Evolutionary conservation across 805 yeast genomes (phyloP).

Genomic region (Starmera caribaea): DNA sequence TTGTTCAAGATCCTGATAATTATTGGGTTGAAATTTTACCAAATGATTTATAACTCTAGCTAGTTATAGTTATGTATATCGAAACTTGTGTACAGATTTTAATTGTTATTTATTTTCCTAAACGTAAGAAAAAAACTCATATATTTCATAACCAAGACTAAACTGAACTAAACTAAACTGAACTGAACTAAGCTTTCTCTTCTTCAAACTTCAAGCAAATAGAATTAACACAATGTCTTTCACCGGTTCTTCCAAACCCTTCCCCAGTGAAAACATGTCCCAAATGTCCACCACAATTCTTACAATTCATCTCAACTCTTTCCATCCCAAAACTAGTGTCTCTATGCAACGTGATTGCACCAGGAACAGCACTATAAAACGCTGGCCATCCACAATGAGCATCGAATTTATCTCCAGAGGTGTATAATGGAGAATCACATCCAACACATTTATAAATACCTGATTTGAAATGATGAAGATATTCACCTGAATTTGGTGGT

Average conservation of each 20-base stretch:
- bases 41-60: slow-evolving; percentile 11
- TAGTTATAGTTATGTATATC: neutral
- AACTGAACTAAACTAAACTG: neutral
- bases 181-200: slow-evolving; percentile 3
- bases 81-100: too few relatives aligned
- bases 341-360: slow-evolving; percentile 49
- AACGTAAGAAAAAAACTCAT: too few relatives aligned
- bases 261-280: slow-evolving; percentile 96
- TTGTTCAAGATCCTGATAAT: slow-evolving; percentile 83
- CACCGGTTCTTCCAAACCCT: slow-evolving; percentile 73
- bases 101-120: too few relatives aligned
- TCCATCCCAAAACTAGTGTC: slow-evolving; percentile 70
- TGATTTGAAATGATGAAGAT: slow-evolving; percentile 28
- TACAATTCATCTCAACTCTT: slow-evolving; percentile 84
- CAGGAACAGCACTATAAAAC: slow-evolving; percentile 83
- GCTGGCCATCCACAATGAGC: slow-evolving; percentile 99
- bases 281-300: slow-evolving; percentile 84
- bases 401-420: slow-evolving; percentile 71
- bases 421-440: slow-evolving; percentile 72
- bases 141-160: too few relatives aligned
- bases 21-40: slow-evolving; percentile 72
- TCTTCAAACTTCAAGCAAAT: slow-evolving; percentile 57
- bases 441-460: slow-evolving; percentile 85
- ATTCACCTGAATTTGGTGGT: slow-evolving; percentile 31
- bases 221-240: slow-evolving; percentile 92